Evolutionary conservation across 495 filamentous ascomycete genomes (phyloP).

Genomic region (Hypomontagnella monticulosa): DNA sequence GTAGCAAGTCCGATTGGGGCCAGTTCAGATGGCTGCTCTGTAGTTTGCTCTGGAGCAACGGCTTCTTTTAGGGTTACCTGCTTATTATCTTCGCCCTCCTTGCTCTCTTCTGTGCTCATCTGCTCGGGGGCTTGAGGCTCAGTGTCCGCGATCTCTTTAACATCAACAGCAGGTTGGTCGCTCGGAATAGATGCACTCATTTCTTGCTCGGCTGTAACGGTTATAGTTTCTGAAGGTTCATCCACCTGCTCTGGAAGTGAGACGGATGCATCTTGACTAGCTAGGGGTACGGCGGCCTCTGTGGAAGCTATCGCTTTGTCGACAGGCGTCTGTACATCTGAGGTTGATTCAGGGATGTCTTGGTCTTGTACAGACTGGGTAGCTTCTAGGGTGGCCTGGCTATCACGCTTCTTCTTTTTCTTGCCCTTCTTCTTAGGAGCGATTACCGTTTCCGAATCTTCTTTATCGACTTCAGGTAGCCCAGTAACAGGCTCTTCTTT

Average conservation of each 20-base stretch:
- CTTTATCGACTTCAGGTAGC: slow-evolving; percentile 18
- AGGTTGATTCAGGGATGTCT: slow-evolving; percentile 8
- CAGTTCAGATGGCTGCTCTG: slow-evolving; percentile 7
- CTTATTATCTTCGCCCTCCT: slow-evolving; percentile 15
- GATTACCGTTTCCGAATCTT: slow-evolving; percentile 5
- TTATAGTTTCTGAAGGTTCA: slow-evolving; percentile 7
- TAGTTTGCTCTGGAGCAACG: slow-evolving; percentile 6
- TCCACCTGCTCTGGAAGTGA: not conserved
- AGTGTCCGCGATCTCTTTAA: slow-evolving; percentile 9
- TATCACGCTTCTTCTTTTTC: slow-evolving; percentile 43
- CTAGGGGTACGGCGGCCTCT: not conserved
- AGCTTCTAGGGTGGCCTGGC: slow-evolving; percentile 22
- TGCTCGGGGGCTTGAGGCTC: slow-evolving; percentile 10
- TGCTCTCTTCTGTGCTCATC: slow-evolving; percentile 5
- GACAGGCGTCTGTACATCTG: slow-evolving; percentile 8
- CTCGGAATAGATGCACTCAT: not conserved
- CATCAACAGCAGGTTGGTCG: slow-evolving; percentile 8
- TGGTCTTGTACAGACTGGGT: not conserved
- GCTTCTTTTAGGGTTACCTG: not conserved
- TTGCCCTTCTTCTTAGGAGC: slow-evolving; percentile 46
- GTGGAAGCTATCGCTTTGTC: slow-evolving; percentile 9
- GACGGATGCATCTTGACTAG: slow-evolving; percentile 8
- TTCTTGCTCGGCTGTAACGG: slow-evolving; percentile 24
- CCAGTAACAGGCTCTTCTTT: slow-evolving; percentile 14
- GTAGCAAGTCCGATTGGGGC: not conserved